Conservation (phyloP, 2,329 filamentous ascomycete genomes). For the Penicillium aurantiogriseum region DNA sequence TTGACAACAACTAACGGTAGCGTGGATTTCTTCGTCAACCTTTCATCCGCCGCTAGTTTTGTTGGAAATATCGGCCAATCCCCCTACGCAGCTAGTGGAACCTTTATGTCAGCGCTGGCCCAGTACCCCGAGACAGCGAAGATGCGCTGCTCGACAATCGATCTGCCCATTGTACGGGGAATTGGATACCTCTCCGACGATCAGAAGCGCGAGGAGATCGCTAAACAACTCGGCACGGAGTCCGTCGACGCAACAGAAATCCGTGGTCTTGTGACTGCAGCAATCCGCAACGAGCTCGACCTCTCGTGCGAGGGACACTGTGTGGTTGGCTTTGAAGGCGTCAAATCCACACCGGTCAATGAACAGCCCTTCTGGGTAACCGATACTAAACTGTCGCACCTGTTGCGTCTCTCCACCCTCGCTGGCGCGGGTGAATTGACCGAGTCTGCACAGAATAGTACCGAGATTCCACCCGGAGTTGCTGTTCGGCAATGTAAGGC, state of each 20-base stretch:
- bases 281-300: conserved; percentile 23
- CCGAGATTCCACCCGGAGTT: conserved; percentile 15
- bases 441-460: conserved; percentile 7
- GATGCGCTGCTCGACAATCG: conserved; percentile 48
- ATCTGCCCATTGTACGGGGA: conserved; percentile 34
- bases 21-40: conserved; percentile 29
- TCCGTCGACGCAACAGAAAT: conserved; percentile 23
- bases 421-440: conserved; percentile 9
- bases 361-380: conserved; percentile 25
- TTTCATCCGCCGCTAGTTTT: conserved; percentile 29
- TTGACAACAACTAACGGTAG: conserved; percentile 12
- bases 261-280: conserved; percentile 22
- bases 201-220: conserved; percentile 20
- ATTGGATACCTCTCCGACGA: conserved; percentile 25
- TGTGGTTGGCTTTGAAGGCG: conserved; percentile 21
- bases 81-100: conserved; percentile 54
- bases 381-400: conserved; percentile 21
- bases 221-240: conserved; percentile 19
- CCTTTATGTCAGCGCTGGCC: conserved; percentile 26
- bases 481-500: conserved; percentile 17
- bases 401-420: conserved; percentile 23
- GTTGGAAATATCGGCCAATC: conserved; percentile 53
- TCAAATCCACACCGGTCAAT: conserved; percentile 16
- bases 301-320: conserved; percentile 21
- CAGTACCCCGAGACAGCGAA: conserved; percentile 48